Conservation (phyloP, 495 filamentous ascomycete species). For the Pyronema omphalodes region DNA sequence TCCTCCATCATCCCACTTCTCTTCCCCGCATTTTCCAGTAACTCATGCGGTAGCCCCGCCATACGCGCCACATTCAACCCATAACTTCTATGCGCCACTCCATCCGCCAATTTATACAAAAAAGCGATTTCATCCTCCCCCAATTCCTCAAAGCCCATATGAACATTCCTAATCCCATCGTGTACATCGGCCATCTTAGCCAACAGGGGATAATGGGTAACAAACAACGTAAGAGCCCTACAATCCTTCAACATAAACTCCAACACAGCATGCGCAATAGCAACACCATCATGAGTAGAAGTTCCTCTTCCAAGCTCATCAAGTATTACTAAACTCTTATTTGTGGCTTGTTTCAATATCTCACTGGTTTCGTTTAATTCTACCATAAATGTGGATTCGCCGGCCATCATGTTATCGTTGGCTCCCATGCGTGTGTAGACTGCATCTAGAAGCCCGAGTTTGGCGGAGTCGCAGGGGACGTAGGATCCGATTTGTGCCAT, state of each 20-base stretch:
- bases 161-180: constrained; percentile 25
- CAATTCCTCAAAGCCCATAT: constrained; percentile 30
- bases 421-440: constrained; percentile 96
- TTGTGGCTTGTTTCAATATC: constrained; percentile 74
- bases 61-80: constrained; percentile 83
- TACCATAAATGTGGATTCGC: constrained; percentile 94
- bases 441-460: constrained; percentile 67
- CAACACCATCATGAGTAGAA: constrained; percentile 84
- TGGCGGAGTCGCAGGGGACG: constrained; percentile 60
- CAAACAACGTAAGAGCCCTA: constrained; percentile 68
- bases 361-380: constrained; percentile 81
- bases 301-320: constrained; percentile 91
- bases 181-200: constrained; percentile 44
- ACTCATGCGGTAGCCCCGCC: constrained; percentile 56
- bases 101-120: constrained; percentile 65
- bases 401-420: constrained; percentile 86
- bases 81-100: constrained; percentile 82
- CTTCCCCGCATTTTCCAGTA: constrained; percentile 56
- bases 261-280: constrained; percentile 84
- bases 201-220: constrained; percentile 89
- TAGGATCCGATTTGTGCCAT: constrained; percentile 92
- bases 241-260: constrained; percentile 61
- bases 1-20: constrained; percentile 73
- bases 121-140: constrained; percentile 47
- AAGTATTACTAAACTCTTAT: constrained; percentile 68